phyloP scores from a whole-genome alignment of 176 grass and related monocot genomes.

The sorghum (Sorghum bicolor) region Sorghum_bicolor_NCBIv3 NC_012876.2:59244501-59245000 shows the following conservation, averaged over 20 bases:
- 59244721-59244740: neutral
- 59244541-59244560: neutral
- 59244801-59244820: slow-evolving; percentile 32
- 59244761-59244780: slow-evolving; percentile 37
- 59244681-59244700: slow-evolving; percentile 50
- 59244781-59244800: slow-evolving; percentile 62
- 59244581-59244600: slow-evolving; percentile 18
- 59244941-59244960: neutral
- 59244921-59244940: slow-evolving; percentile 29
- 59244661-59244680: slow-evolving; percentile 41
- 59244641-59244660: slow-evolving; percentile 54
- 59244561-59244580: neutral
- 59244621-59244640: slow-evolving; percentile 27
- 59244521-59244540: slow-evolving; percentile 2
- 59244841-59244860: neutral
- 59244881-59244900: slow-evolving; percentile 54
- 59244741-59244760: slow-evolving; percentile 12
- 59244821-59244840: slow-evolving; percentile 33
- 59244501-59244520: neutral
- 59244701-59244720: neutral
- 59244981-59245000: slow-evolving; percentile 3
- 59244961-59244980: neutral
- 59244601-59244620: neutral
- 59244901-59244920: slow-evolving; percentile 89
- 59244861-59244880: slow-evolving; percentile 25